These are phyloP conservation scores for Sarocladium brachiariae DNA, from an alignment of 2,329 filamentous ascomycete genomes.

Conservation along the genomic window DNA sequence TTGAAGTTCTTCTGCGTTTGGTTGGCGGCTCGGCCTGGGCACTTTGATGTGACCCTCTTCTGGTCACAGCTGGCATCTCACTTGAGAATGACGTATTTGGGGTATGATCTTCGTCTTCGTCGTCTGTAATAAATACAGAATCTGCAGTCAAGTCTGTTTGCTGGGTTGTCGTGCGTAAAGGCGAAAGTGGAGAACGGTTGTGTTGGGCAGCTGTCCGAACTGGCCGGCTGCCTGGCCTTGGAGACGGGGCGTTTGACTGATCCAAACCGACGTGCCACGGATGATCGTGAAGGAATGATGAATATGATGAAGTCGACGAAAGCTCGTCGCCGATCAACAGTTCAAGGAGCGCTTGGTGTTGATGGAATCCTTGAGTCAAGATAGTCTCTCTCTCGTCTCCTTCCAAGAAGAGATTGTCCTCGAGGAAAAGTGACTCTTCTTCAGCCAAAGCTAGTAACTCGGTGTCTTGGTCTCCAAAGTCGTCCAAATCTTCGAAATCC, in stretches of 20 bases:
- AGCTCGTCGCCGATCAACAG: slow-evolving; percentile 23
- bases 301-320: slow-evolving; percentile 30
- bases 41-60: slow-evolving; percentile 2
- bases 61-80: slow-evolving; percentile 9
- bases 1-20: not conserved
- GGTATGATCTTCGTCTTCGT: not conserved
- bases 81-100: slow-evolving; percentile 3
- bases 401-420: slow-evolving; percentile 1
- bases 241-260: not conserved
- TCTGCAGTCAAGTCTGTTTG: not conserved
- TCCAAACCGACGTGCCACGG: not conserved
- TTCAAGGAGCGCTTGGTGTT: not conserved
- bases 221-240: not conserved
- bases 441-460: slow-evolving; percentile 9
- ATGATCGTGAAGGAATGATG: slow-evolving; percentile 18
- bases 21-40: not conserved
- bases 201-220: not conserved
- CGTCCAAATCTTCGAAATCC: not conserved
- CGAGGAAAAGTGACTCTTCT: slow-evolving; percentile 4
- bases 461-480: not conserved
- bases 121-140: not conserved
- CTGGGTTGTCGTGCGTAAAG: not conserved
- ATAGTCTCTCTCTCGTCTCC: not conserved
- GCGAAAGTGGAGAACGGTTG: not conserved
- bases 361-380: not conserved